Evolutionary conservation across 2,329 filamentous ascomycete species (phyloP), one percentile per base, ranked within the genome.

Genomic region (Esteya vermicola): DNA sequence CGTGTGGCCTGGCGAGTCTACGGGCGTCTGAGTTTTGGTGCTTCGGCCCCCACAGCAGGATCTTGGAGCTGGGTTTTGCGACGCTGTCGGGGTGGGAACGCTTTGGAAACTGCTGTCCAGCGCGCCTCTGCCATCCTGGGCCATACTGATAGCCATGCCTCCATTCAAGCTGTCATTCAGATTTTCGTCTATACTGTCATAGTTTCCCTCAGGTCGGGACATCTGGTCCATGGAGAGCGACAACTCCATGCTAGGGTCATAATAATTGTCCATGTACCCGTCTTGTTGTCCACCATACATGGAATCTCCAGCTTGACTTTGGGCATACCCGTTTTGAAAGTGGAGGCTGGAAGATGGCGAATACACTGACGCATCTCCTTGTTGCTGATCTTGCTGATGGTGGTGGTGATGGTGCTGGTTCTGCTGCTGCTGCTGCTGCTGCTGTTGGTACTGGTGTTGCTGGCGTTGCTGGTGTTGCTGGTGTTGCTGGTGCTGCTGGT

Each of bases 1-100:
- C 16, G 47, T 49, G 28, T 47, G 42, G 7, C 33, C 34, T 8
- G 38, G 38, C 5, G 44, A 41, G 6, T 40, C 42, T 16, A 22
- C 20, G 9, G 39, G 12, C 6, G 41, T 22, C 14, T 26, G 37
- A 16, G 28, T 31, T 4, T n/a, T n/a, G n/a, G n/a, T n/a, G n/a
- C n/a, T n/a, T n/a, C n/a, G n/a, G n/a, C 26, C 28, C 5, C 33
- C 39, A 28, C 43, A 48, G 36, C 46, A 48, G 4, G 44, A 43
- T 4, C 10, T 38, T 42, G 5, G 41, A 19, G 14, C 25, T 26
- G 25, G 25, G 7, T 7, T 13, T 26, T 7, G 25, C 13, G 25
- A 7, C 13, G 25, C 8, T 26, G 25, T 13, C 13, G 25, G 25
- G 25, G 25, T 26, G 7, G 8, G 8, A 13, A 7, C 9, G 40